These are phyloP conservation scores for Mycena chlorophos DNA, from an alignment of 768 basidiomycete species.

Conservation along the genomic window DNA sequence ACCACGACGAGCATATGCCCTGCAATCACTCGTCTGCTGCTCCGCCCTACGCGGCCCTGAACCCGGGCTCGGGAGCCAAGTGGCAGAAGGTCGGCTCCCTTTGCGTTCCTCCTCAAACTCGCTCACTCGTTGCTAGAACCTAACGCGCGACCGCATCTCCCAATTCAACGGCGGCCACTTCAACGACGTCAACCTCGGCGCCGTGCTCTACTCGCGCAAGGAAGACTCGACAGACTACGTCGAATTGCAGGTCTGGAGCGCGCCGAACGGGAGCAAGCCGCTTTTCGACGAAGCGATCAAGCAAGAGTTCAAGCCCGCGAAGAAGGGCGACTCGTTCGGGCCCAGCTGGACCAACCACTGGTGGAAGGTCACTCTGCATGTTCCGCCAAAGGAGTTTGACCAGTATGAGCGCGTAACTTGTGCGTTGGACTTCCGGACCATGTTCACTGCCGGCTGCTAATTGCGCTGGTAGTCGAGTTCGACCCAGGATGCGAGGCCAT, in stretches of 20 bases:
- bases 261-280: slow-evolving; percentile 84
- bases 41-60: slow-evolving; percentile 53
- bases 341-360: slow-evolving; percentile 98
- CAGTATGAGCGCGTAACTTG: slow-evolving; percentile 89
- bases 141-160: slow-evolving; percentile 59
- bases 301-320: slow-evolving; percentile 75
- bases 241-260: slow-evolving; percentile 86
- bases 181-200: slow-evolving; percentile 75
- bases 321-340: slow-evolving; percentile 90
- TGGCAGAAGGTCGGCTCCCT: too few species aligned
- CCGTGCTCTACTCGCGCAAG: slow-evolving; percentile 73
- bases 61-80: slow-evolving; percentile 65
- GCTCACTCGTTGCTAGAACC: too few species aligned
- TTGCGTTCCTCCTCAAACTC: too few species aligned
- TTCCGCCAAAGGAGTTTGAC: slow-evolving; percentile 73
- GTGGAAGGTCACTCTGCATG: slow-evolving; percentile 84
- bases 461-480: slow-evolving; percentile 85
- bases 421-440: slow-evolving; percentile 34
- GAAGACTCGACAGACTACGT: slow-evolving; percentile 67
- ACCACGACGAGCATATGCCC: background rate
- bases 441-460: background rate
- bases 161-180: slow-evolving; percentile 81
- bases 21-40: background rate
- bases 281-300: slow-evolving; percentile 86
- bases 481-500: slow-evolving; percentile 96